phyloP scores from a whole-genome alignment of 2,329 filamentous ascomycete species.

The Kalmusia sp. region DNA sequence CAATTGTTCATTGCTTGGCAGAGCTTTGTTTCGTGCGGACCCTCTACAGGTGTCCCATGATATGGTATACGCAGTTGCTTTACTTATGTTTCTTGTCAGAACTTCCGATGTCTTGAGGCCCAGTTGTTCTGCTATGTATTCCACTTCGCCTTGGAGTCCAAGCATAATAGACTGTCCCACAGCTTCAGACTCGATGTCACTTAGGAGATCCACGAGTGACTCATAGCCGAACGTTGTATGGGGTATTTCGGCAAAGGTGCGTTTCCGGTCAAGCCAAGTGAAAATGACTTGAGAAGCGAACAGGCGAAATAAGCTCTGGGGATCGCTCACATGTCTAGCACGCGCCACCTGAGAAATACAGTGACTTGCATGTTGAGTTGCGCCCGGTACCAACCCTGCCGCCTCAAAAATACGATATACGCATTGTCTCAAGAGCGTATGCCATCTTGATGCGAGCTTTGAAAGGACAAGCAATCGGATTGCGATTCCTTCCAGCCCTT shows the following conservation, averaged over 20 bases:
- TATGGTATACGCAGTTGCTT: conserved; percentile 82
- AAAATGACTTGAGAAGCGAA: conserved; percentile 91
- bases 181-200: conserved; percentile 76
- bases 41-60: conserved; percentile 71
- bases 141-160: conserved; percentile 69
- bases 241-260: conserved; percentile 68
- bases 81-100: conserved; percentile 74
- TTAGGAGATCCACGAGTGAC: conserved; percentile 71
- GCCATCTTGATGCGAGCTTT: conserved; percentile 81
- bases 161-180: conserved; percentile 85
- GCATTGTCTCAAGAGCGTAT: conserved; percentile 82
- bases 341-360: conserved; percentile 73
- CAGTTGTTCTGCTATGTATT: conserved; percentile 63
- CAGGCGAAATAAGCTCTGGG: conserved; percentile 77
- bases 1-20: conserved; percentile 67
- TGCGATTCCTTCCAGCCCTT: conserved; percentile 81
- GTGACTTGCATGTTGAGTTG: conserved; percentile 72
- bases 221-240: conserved; percentile 84
- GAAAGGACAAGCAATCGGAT: conserved; percentile 79
- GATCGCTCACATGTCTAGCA: conserved; percentile 68
- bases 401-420: conserved; percentile 96
- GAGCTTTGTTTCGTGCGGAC: conserved; percentile 45
- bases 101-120: conserved; percentile 23
- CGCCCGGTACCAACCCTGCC: conserved; percentile 72
- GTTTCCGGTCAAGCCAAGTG: conserved; percentile 80